phyloP scores from a whole-genome alignment of 805 yeast genomes.

The Yamadazyma sp. region DNA sequence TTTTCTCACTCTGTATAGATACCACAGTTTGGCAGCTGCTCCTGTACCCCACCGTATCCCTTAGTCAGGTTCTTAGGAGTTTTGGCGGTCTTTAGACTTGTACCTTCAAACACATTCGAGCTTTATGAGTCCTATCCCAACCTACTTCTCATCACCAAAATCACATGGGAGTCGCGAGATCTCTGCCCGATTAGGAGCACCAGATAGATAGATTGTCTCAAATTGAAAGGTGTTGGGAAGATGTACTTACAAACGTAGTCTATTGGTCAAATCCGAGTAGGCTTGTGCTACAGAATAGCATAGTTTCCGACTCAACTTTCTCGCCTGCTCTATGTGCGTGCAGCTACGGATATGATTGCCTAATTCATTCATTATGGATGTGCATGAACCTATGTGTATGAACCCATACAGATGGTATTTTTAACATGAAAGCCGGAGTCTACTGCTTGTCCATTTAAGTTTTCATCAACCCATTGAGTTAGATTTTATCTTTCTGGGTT shows the following conservation, averaged over 20 bases:
- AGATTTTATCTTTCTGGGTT: background rate
- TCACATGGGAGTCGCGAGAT: slow-evolving; percentile 8
- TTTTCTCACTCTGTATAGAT: no score
- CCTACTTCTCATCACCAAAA: slow-evolving; percentile 1
- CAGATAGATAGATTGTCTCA: background rate
- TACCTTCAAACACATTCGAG: background rate
- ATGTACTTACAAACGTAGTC: background rate
- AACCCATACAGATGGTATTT: slow-evolving; percentile 3
- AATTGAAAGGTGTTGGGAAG: slow-evolving; percentile 5
- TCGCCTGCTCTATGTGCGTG: background rate
- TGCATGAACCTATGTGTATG: slow-evolving; percentile 8
- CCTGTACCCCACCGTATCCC: no score
- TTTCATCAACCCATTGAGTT: no score
- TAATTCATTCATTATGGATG: slow-evolving; percentile 3
- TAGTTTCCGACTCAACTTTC: background rate
- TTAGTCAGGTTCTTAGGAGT: no score
- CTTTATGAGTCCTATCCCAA: slow-evolving; percentile 2
- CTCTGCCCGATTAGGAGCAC: background rate
- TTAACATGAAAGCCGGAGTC: slow-evolving; percentile 7
- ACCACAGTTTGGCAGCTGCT: no score
- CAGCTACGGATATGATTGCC: slow-evolving; percentile 2
- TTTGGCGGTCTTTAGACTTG: no score
- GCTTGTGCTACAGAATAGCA: background rate
- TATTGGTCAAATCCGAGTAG: slow-evolving; percentile 1
- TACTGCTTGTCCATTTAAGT: background rate